phyloP scores from a whole-genome alignment of 768 basidiomycete genomes.

The Plicaturopsis crispa region DNA sequence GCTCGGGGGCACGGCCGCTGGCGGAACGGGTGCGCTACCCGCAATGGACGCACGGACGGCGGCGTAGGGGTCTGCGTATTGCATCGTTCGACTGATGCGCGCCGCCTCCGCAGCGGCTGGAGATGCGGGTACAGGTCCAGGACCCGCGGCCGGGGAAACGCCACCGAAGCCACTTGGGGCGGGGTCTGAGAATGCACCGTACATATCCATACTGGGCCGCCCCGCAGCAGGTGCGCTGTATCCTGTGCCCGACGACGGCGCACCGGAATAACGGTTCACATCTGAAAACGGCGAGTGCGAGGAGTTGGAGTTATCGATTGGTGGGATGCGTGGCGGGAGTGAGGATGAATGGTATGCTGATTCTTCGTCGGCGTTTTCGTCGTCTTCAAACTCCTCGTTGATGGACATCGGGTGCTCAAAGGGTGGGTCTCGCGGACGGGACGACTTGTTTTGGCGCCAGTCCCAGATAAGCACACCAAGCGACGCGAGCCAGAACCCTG shows the following conservation, averaged over 20 bases:
- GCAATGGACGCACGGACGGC: conserved; percentile 61
- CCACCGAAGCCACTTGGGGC: conserved; percentile 67
- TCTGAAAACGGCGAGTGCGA: conserved; percentile 18
- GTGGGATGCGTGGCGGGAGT: conserved; percentile 20
- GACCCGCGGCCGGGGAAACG: conserved; percentile 22
- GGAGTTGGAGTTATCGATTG: conserved; percentile 15
- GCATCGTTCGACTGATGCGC: conserved; percentile 84
- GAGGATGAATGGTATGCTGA: conserved; percentile 39
- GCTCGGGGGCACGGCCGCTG: conserved; percentile 32
- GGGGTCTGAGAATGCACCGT: conserved; percentile 88
- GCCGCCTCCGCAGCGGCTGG: conserved; percentile 39
- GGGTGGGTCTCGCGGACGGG: conserved; percentile 60
- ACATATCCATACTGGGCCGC: conserved; percentile 76
- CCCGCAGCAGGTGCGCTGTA: conserved; percentile 23
- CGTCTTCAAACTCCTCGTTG: conserved; percentile 40
- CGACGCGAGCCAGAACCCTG: conserved; percentile 73
- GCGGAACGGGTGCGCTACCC: conserved; percentile 15
- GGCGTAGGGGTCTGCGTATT: conserved; percentile 86
- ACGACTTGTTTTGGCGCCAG: conserved; percentile 65
- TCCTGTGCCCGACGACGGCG: conserved; percentile 20
- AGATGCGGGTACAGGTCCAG: conserved; percentile 25
- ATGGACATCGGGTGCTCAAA: conserved; percentile 55
- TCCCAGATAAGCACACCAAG: conserved; percentile 58
- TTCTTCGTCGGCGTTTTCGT: conserved; percentile 49
- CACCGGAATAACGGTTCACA: conserved; percentile 41